Evolutionary conservation across 768 basidiomycete species (phyloP).

Genomic region (Termitomyces sp.): DNA sequence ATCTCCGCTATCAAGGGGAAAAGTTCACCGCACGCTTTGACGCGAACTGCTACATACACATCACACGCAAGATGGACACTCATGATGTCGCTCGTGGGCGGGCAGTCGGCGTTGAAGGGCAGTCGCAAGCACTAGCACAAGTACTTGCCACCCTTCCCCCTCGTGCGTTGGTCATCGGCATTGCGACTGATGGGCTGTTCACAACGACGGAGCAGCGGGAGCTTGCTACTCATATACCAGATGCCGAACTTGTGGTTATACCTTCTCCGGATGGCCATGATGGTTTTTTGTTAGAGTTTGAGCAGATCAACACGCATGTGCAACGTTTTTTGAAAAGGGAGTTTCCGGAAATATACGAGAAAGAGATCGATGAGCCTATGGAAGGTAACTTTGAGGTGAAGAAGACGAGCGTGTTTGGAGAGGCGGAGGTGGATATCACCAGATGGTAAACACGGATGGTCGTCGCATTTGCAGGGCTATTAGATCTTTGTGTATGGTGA

Average conservation of each 20-base stretch:
- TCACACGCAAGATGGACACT: conserved; percentile 88
- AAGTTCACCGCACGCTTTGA: neutral
- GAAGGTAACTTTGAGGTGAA: conserved; percentile 64
- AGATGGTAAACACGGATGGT: conserved; percentile 51
- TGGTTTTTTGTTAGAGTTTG: conserved; percentile 96
- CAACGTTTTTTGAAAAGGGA: conserved; percentile 63
- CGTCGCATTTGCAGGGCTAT: neutral
- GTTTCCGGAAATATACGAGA: conserved; percentile 42
- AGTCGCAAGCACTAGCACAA: neutral
- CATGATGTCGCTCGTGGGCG: conserved; percentile 82
- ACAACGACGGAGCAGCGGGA: conserved; percentile 84
- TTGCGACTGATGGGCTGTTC: conserved; percentile 34
- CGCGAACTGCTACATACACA: conserved; percentile 6
- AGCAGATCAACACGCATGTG: conserved; percentile 82
- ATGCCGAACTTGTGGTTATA: conserved; percentile 76
- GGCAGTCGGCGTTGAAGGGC: neutral
- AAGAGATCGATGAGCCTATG: conserved; percentile 15
- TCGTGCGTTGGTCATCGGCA: neutral
- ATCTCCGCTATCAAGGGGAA: neutral
- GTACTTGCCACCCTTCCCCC: neutral
- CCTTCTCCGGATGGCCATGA: conserved; percentile 90
- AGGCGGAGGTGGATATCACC: conserved; percentile 91
- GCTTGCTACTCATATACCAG: conserved; percentile 74
- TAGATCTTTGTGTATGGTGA: neutral
- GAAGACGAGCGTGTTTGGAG: conserved; percentile 95